These are phyloP conservation scores for Aspergillus heteromorphus DNA, from an alignment of 495 filamentous ascomycete species.

Conservation along the genomic window DNA sequence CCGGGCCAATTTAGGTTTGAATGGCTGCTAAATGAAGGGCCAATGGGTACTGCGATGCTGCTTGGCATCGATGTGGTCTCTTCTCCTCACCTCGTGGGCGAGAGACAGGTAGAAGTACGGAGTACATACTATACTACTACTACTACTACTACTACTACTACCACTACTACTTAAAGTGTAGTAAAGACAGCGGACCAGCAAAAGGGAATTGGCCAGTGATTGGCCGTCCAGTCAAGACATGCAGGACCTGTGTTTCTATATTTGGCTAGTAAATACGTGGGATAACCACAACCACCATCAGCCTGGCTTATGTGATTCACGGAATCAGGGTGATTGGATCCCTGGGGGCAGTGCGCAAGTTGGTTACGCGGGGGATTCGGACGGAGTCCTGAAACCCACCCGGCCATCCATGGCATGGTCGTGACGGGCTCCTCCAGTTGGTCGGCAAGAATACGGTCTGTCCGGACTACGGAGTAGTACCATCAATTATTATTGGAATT, in stretches of 20 bases:
- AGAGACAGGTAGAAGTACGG: conserved; percentile 1
- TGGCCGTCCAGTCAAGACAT: not conserved
- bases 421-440: no score
- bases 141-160: no score
- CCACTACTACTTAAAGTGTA: no score
- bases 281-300: not conserved
- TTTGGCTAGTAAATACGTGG: not conserved
- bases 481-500: conserved; percentile 2
- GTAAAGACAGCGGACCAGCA: not conserved
- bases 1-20: not conserved
- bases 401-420: not conserved
- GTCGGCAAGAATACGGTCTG: no score
- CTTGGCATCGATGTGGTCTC: conserved; percentile 10
- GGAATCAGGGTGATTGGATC: not conserved
- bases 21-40: not conserved
- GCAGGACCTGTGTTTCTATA: not conserved
- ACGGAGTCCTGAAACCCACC: not conserved
- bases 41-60: not conserved
- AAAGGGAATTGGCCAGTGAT: conserved; percentile 2
- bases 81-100: conserved; percentile 5
- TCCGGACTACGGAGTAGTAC: no score
- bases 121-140: no score
- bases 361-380: not conserved
- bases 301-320: not conserved
- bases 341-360: not conserved